Evolutionary conservation across 805 yeast species (phyloP).

Genomic region (Metschnikowia arizonensis): DNA sequence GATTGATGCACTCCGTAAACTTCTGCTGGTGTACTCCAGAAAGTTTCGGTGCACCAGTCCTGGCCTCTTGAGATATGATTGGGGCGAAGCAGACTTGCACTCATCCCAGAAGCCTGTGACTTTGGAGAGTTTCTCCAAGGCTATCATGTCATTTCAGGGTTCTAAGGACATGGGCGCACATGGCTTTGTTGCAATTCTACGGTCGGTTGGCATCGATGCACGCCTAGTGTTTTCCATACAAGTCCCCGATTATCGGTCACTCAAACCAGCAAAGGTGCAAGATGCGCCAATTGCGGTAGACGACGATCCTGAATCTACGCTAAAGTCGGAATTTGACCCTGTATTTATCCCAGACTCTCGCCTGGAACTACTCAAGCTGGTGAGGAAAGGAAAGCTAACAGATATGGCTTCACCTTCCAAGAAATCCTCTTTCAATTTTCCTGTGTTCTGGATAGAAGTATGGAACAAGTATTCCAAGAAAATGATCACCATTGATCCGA

Average conservation of each 20-base stretch:
- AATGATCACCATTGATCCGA: slow-evolving; percentile 88
- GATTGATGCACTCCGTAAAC: slow-evolving; percentile 68
- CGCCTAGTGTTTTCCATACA: slow-evolving; percentile 81
- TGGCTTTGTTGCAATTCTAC: slow-evolving; percentile 73
- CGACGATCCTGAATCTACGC: slow-evolving; percentile 1
- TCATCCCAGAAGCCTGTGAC: slow-evolving; percentile 25
- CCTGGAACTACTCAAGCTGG: slow-evolving; percentile 11
- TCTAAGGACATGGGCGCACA: slow-evolving; percentile 78
- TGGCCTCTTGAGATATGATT: slow-evolving; percentile 34
- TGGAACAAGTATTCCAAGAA: slow-evolving; percentile 71
- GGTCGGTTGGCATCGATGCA: slow-evolving; percentile 68
- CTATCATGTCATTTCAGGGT: slow-evolving; percentile 52
- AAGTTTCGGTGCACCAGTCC: slow-evolving; percentile 47
- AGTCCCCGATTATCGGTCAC: slow-evolving; percentile 64
- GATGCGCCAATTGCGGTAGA: slow-evolving; percentile 5
- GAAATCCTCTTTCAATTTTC: slow-evolving; percentile 39
- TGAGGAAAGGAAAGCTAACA: slow-evolving; percentile 1
- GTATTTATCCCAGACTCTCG: slow-evolving; percentile 19
- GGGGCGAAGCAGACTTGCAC: slow-evolving; percentile 26
- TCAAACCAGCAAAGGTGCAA: slow-evolving; percentile 11
- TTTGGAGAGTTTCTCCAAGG: slow-evolving; percentile 40
- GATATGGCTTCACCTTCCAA: neutral
- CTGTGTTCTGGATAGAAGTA: slow-evolving; percentile 90
- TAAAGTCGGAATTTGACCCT: slow-evolving; percentile 17
- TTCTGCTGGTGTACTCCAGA: slow-evolving; percentile 59